Conservation (phyloP, 2,329 filamentous ascomycete species). For the Anisogramma anomala region DNA sequence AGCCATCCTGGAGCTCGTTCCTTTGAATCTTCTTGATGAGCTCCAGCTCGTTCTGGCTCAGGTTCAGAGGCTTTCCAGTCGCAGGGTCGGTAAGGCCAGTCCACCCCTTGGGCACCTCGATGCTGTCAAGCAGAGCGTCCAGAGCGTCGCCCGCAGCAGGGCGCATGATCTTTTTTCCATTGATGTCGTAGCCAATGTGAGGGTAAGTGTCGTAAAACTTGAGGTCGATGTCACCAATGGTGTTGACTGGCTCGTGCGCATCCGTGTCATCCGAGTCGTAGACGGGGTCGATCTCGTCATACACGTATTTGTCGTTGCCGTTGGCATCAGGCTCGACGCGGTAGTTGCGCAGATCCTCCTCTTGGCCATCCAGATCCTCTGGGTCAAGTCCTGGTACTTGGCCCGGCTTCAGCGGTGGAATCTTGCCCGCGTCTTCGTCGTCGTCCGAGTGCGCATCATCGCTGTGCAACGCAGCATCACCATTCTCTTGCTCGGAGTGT, state of each 20-base stretch:
- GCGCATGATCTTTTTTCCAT: slow-evolving; percentile 95
- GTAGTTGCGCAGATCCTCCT: slow-evolving; percentile 36
- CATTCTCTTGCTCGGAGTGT: slow-evolving; percentile 28
- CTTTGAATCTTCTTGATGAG: slow-evolving; percentile 78
- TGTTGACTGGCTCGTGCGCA: slow-evolving; percentile 67
- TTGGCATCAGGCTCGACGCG: slow-evolving; percentile 68
- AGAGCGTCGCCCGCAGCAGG: slow-evolving; percentile 88
- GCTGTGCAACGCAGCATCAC: slow-evolving; percentile 27
- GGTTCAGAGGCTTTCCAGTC: slow-evolving; percentile 82
- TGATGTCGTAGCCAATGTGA: slow-evolving; percentile 97
- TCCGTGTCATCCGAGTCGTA: slow-evolving; percentile 96
- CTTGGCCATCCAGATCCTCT: slow-evolving; percentile 24
- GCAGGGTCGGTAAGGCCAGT: slow-evolving; percentile 88
- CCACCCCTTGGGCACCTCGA: slow-evolving; percentile 94
- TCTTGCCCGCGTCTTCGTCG: slow-evolving; percentile 7
- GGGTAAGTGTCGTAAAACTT: slow-evolving; percentile 96
- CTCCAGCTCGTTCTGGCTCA: slow-evolving; percentile 80
- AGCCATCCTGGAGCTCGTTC: slow-evolving; percentile 80
- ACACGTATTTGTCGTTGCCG: slow-evolving; percentile 80
- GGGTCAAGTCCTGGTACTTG: slow-evolving; percentile 20
- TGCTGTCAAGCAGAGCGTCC: slow-evolving; percentile 88
- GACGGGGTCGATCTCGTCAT: slow-evolving; percentile 83
- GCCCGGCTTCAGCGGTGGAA: slow-evolving; percentile 10
- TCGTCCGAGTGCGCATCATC: slow-evolving; percentile 31
- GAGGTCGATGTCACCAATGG: slow-evolving; percentile 87